Conservation (phyloP, 495 filamentous ascomycete species). For the Gamarada debralockiae region DNA sequence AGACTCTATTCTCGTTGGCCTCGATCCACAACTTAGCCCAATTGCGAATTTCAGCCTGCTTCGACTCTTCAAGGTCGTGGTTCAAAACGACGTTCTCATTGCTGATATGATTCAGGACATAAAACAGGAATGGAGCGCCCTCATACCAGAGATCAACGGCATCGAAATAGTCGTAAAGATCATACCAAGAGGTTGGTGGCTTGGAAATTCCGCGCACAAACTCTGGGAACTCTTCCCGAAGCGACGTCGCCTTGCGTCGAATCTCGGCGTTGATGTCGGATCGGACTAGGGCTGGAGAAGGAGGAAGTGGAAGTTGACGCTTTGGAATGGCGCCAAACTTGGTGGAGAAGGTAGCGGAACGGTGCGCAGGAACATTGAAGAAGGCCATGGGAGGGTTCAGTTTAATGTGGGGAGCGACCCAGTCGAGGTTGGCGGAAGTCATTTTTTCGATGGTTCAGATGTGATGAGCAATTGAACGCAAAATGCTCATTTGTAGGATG, state of each 20-base stretch:
- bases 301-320: conserved; percentile 23
- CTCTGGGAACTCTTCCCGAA: conserved; percentile 29
- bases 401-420: neutral
- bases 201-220: conserved; percentile 13
- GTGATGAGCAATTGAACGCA: too few relatives aligned
- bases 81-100: neutral
- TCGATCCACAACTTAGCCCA: neutral
- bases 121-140: conserved; percentile 41
- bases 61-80: neutral
- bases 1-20: neutral
- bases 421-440: too few relatives aligned
- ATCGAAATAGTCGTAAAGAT: conserved; percentile 52
- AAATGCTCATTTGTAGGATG: too few relatives aligned
- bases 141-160: conserved; percentile 41
- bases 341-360: conserved; percentile 34
- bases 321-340: conserved; percentile 20
- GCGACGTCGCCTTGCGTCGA: conserved; percentile 22
- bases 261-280: conserved; percentile 26
- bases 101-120: conserved; percentile 24
- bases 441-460: neutral
- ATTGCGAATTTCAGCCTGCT: neutral
- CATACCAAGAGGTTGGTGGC: conserved; percentile 16
- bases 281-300: conserved; percentile 20
- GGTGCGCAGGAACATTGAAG: conserved; percentile 19
- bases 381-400: conserved; percentile 16